phyloP scores from a whole-genome alignment of 2,329 filamentous ascomycete genomes.

The Geoglossum cookeanum region DNA sequence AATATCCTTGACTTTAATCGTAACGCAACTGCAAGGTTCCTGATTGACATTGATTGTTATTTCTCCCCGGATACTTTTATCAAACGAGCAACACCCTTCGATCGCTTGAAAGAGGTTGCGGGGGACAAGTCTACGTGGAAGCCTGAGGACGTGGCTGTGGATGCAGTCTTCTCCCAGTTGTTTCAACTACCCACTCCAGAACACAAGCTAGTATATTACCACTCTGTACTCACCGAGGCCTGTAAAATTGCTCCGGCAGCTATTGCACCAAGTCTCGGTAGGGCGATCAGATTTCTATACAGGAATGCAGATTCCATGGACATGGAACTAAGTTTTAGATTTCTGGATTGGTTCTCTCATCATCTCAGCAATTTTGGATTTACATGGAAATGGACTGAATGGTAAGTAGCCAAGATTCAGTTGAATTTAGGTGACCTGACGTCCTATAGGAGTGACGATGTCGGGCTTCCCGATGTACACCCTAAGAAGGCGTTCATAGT shows the following conservation, averaged over 20 bases:
- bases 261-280: slow-evolving; percentile 83
- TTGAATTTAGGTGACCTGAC: slow-evolving; percentile 3
- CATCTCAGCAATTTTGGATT: slow-evolving; percentile 98
- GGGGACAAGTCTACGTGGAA: slow-evolving; percentile 75
- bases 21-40: slow-evolving; percentile 63
- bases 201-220: slow-evolving; percentile 93
- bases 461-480: slow-evolving; percentile 55
- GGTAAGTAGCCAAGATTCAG: slow-evolving; percentile 30
- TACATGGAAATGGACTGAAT: slow-evolving; percentile 98
- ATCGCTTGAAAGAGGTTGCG: slow-evolving; percentile 51
- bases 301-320: slow-evolving; percentile 67
- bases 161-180: slow-evolving; percentile 90
- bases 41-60: slow-evolving; percentile 91
- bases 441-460: slow-evolving; percentile 48
- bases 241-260: slow-evolving; percentile 92
- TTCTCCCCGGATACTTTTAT: slow-evolving; percentile 81
- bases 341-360: slow-evolving; percentile 95
- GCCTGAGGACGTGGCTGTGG: slow-evolving; percentile 91
- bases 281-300: slow-evolving; percentile 85
- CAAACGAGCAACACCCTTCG: slow-evolving; percentile 81
- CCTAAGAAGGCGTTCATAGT: slow-evolving; percentile 87
- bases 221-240: slow-evolving; percentile 80
- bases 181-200: slow-evolving; percentile 73
- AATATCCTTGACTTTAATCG: slow-evolving; percentile 89
- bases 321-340: slow-evolving; percentile 67